These are phyloP conservation scores for Pseudocercospora pini-densiflorae DNA, from an alignment of 2,329 filamentous ascomycete genomes.

Conservation along the genomic window DNA sequence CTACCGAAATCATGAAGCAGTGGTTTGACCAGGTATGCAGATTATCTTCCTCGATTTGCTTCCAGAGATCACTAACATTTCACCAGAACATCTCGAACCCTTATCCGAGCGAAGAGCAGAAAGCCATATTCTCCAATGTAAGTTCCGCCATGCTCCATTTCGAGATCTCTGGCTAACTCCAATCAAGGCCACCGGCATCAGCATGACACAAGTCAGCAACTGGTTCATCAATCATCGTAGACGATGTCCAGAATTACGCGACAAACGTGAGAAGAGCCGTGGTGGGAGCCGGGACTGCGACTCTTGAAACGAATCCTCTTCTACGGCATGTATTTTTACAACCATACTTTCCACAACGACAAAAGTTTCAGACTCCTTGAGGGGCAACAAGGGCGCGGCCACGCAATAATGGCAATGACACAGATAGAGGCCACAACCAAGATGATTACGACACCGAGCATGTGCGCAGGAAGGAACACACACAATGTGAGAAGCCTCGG, in stretches of 20 bases:
- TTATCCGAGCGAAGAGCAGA: constrained; percentile 46
- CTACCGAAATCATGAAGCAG: constrained; percentile 46
- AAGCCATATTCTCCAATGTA: constrained; percentile 41
- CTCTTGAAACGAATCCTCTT: constrained; percentile 13
- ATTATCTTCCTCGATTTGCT: not conserved
- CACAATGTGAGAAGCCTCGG: not conserved
- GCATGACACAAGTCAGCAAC: constrained; percentile 47
- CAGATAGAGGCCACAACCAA: not conserved
- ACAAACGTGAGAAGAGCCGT: constrained; percentile 40
- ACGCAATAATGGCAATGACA: constrained; percentile 3
- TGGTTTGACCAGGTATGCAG: constrained; percentile 43
- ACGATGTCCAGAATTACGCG: constrained; percentile 43
- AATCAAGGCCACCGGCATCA: constrained; percentile 41
- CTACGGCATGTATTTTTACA: constrained; percentile 12
- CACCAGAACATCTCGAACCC: constrained; percentile 43
- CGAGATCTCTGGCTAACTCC: constrained; percentile 3
- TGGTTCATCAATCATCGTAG: constrained; percentile 47
- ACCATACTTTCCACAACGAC: not conserved
- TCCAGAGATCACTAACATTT: constrained; percentile 6
- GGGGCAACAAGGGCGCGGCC: not conserved
- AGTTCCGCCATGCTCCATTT: constrained; percentile 14
- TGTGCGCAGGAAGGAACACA: not conserved
- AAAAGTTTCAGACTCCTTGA: not conserved
- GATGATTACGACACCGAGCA: not conserved
- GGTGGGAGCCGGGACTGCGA: constrained; percentile 24